A percentile compares a stretch with the other conserved stretches of the same genome.
Evolutionary conservation across 768 basidiomycete species (phyloP).

Genomic region (Clitopilus hobsonii): DNA sequence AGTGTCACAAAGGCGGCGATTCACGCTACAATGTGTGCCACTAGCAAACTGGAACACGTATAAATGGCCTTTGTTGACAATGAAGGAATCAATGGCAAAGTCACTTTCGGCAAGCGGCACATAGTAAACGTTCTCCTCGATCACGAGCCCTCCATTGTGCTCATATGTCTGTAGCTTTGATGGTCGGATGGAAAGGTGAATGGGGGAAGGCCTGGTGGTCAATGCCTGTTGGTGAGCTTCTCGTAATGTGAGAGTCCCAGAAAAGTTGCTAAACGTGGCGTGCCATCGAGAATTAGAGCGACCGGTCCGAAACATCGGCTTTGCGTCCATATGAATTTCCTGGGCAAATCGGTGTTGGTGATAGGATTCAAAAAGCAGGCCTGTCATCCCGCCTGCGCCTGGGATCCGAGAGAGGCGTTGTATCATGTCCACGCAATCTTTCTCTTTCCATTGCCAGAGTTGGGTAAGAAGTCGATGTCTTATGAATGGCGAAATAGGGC

Average conservation of each 20-base stretch:
- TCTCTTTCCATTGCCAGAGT: not conserved
- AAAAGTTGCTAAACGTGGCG: not conserved
- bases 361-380: not conserved
- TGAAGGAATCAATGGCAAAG: not conserved
- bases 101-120: not conserved
- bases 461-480: not conserved
- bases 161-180: not conserved
- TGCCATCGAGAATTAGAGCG: not conserved
- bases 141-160: not conserved
- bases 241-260: not conserved
- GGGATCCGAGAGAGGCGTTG: not conserved
- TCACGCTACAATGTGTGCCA: not conserved
- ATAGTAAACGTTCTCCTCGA: constrained; percentile 1
- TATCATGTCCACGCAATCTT: not conserved
- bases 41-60: constrained; percentile 1
- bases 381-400: not conserved
- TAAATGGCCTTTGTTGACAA: not conserved
- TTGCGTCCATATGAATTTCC: not conserved
- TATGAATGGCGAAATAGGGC: not conserved
- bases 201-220: not conserved
- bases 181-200: not conserved
- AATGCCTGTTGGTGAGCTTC: not conserved
- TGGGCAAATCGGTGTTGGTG: not conserved
- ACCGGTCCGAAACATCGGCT: not conserved
- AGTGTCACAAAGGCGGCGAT: not conserved